Evolutionary conservation across 23 red algal genomes (phyloP), one percentile per base, ranked within the genome.

Genomic region (Gracilariopsis chorda): DNA sequence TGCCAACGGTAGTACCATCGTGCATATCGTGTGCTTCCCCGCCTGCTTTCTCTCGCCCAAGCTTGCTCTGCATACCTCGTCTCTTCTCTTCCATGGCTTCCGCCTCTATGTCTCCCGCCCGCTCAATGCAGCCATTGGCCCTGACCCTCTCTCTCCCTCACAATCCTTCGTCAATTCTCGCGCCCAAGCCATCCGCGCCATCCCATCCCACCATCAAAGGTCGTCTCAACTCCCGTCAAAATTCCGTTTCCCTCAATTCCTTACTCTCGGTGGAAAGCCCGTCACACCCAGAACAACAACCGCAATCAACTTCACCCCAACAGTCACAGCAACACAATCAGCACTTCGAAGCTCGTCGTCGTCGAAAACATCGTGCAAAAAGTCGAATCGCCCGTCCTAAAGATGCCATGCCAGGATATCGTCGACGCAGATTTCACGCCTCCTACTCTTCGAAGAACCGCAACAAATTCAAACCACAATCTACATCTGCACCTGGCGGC

Each of bases 331-430:
- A 25, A 30, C 21, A 48, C 62, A 51, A 70, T 39, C 45, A 8
- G 21, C 70, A 35, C 59, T 48, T 64, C 30, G 14, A 48, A 11
- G 4, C 51, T 19, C 58, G 63, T 35, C 86, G 86, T 44, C 86
- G 86, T 7, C 67, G 69, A 14, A 49, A 44, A 27, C 68, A 41
- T 7, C 70, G n/a, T 21, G 6, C 27, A 1, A 16, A 28, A 24
- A 17, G 48, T 2, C 86, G 86, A 27, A 79, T 90, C 46, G 86
- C 86, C 45, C 86, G 86, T 32, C 86, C 86, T 1, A 77, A 78
- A 53, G 86, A 90, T 51, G 68, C 86, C 70, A 90, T 90, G 86
- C 67, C 86, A 8, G 68, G 68, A 51, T 77, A 64, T 19, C 68
- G 86, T 28, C 70, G 59, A 37, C 70, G 67, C 10, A 35, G 70